A percentile compares a stretch with the other conserved stretches of the same genome.
Evolutionary conservation across 2,329 filamentous ascomycete genomes (phyloP).

Genomic region (Aureobasidium pullulans): DNA sequence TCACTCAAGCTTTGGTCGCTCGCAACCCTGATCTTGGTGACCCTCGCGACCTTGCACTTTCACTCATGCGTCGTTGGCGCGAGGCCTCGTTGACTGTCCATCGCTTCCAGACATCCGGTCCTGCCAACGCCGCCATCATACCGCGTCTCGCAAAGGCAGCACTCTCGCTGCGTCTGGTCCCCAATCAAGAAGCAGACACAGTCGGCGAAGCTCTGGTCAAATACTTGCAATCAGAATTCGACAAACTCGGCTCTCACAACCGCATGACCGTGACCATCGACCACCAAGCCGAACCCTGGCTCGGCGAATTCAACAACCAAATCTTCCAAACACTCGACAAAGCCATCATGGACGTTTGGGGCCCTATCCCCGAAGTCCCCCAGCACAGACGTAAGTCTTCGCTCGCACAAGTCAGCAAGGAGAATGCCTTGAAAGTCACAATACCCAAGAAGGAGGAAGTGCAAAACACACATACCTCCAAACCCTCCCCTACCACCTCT

Average conservation of each 20-base stretch:
- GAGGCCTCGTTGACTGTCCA: conserved; percentile 93
- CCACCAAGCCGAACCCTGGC: conserved; percentile 91
- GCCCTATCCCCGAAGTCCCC: conserved; percentile 43
- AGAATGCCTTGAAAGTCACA: conserved; percentile 16
- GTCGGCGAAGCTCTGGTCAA: conserved; percentile 60
- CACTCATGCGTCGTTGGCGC: conserved; percentile 88
- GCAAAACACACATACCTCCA: conserved; percentile 20
- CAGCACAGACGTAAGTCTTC: conserved; percentile 21
- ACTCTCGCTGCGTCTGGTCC: conserved; percentile 84
- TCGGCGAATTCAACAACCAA: conserved; percentile 82
- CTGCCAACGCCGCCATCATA: conserved; percentile 80
- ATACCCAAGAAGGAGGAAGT: conserved; percentile 15
- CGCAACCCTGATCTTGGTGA: conserved; percentile 59
- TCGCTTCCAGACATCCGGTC: conserved; percentile 84
- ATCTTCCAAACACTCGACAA: conserved; percentile 84
- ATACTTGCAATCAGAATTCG: conserved; percentile 67
- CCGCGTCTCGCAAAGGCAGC: conserved; percentile 82
- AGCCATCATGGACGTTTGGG: conserved; percentile 81
- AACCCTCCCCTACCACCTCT: conserved; percentile 43
- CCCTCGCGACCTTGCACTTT: conserved; percentile 66
- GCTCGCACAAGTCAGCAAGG: conserved; percentile 1
- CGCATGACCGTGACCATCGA: conserved; percentile 75
- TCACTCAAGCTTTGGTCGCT: conserved; percentile 66
- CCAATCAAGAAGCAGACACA: conserved; percentile 79
- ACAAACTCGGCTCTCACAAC: conserved; percentile 70